Conservation (phyloP, 176 grass and related monocot genomes). For the Rhynchospora breviuscula region DNA sequence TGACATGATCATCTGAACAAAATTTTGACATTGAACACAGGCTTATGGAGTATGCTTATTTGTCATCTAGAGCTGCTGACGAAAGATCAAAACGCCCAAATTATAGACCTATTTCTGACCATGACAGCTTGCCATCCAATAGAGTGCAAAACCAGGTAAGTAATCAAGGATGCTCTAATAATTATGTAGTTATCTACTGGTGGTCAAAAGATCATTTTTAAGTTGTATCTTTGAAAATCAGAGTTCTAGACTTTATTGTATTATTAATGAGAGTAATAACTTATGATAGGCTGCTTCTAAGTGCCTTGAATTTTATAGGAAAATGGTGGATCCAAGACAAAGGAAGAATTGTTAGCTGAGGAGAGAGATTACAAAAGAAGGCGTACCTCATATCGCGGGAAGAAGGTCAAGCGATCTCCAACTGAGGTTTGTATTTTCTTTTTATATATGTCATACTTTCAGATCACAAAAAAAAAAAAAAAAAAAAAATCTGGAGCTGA, state of each 20-base stretch:
- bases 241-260: neutral
- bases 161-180: neutral
- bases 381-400: slow-evolving; percentile 87
- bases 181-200: neutral
- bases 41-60: slow-evolving; percentile 67
- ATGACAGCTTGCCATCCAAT: slow-evolving; percentile 60
- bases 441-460: neutral
- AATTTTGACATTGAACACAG: slow-evolving; percentile 30
- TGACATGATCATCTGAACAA: neutral
- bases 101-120: slow-evolving; percentile 72
- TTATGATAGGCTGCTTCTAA: neutral
- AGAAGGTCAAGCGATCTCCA: slow-evolving; percentile 80
- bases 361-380: slow-evolving; percentile 98
- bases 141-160: slow-evolving; percentile 60
- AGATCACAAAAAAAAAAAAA: neutral
- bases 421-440: slow-evolving; percentile 55
- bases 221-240: neutral
- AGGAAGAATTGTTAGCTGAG: slow-evolving; percentile 89
- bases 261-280: neutral
- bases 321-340: slow-evolving; percentile 66
- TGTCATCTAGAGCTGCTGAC: slow-evolving; percentile 43
- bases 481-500: no score
- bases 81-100: slow-evolving; percentile 75
- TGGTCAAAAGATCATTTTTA: neutral
- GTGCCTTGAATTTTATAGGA: slow-evolving; percentile 38